Conservation (phyloP, 78 protist species). For the Dictyostelium capitatum region DNA sequence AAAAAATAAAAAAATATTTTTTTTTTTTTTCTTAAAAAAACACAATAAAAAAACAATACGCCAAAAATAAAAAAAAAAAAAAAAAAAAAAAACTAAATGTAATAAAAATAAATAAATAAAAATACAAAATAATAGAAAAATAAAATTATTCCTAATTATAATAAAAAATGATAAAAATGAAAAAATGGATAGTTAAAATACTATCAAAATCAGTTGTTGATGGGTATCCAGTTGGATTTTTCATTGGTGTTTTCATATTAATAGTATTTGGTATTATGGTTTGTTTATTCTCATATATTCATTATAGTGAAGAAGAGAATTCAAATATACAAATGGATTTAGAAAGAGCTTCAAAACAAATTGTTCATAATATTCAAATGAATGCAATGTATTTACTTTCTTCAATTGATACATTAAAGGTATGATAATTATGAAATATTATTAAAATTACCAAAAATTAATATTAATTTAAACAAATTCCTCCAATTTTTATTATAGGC, state of each 20-base stretch:
- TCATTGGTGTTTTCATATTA: not conserved
- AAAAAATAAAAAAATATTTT: too few species aligned
- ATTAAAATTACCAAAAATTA: not conserved
- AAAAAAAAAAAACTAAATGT: too few species aligned
- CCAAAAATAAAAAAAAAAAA: too few species aligned
- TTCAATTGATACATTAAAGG: constrained; percentile 30
- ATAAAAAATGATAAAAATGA: not conserved
- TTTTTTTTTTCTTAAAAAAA: too few species aligned
- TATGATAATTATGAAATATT: not conserved
- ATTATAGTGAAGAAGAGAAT: constrained; percentile 48
- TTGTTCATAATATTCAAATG: constrained; percentile 45
- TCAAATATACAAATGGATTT: constrained; percentile 41
- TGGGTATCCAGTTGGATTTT: constrained; percentile 45
- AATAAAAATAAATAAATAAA: too few species aligned
- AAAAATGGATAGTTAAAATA: not conserved
- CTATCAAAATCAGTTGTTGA: constrained; percentile 5
- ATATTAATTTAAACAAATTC: not conserved
- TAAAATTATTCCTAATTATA: too few species aligned
- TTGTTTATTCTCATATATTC: constrained; percentile 44
- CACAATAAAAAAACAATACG: too few species aligned
- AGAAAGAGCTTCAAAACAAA: constrained; percentile 43
- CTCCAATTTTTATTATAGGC: too few species aligned
- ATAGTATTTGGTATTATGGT: constrained; percentile 2
- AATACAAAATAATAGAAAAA: too few species aligned
- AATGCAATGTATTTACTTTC: not conserved